Conservation (phyloP, 2,329 filamentous ascomycete species). For the Cordyceps fumosorosea region DNA sequence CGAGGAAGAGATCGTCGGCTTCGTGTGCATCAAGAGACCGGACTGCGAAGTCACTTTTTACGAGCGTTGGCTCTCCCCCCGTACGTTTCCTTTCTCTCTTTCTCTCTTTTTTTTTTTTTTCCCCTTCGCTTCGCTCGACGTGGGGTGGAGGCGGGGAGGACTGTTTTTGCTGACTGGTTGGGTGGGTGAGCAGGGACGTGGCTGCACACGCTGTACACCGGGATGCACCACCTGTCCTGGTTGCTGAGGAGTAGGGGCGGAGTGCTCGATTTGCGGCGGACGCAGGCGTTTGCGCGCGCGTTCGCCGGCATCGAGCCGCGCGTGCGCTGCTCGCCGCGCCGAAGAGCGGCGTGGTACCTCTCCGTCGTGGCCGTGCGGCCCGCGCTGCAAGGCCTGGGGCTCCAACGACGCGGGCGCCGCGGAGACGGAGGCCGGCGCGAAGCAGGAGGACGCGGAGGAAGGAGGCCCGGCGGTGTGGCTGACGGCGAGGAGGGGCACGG, state of each 20-base stretch:
- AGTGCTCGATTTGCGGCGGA: constrained; percentile 17
- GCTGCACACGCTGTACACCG: constrained; percentile 21
- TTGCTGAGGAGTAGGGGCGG: constrained; percentile 21
- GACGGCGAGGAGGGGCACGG: constrained; percentile 25
- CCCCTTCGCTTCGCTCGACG: not conserved
- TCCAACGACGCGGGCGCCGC: constrained; percentile 20
- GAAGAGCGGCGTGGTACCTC: constrained; percentile 29
- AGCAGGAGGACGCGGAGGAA: not conserved
- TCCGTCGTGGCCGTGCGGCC: constrained; percentile 28
- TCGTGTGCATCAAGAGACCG: constrained; percentile 30
- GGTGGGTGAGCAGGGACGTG: constrained; percentile 21
- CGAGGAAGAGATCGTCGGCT: constrained; percentile 21
- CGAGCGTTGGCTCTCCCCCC: constrained; percentile 26
- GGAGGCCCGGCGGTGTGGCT: constrained; percentile 23
- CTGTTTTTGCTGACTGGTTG: too few species aligned
- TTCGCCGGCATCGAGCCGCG: constrained; percentile 21
- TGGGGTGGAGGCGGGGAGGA: not conserved
- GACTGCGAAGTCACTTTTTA: constrained; percentile 20
- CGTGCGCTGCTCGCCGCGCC: constrained; percentile 23
- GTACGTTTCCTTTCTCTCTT: too few species aligned
- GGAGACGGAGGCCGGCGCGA: not conserved
- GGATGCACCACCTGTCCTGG: constrained; percentile 20
- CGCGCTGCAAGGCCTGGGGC: constrained; percentile 24
- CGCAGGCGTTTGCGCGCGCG: constrained; percentile 21
- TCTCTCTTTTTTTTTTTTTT: constrained; percentile 1